phyloP scores from a whole-genome alignment of 129 eudicot genomes.

The Lactuca sativa region DNA sequence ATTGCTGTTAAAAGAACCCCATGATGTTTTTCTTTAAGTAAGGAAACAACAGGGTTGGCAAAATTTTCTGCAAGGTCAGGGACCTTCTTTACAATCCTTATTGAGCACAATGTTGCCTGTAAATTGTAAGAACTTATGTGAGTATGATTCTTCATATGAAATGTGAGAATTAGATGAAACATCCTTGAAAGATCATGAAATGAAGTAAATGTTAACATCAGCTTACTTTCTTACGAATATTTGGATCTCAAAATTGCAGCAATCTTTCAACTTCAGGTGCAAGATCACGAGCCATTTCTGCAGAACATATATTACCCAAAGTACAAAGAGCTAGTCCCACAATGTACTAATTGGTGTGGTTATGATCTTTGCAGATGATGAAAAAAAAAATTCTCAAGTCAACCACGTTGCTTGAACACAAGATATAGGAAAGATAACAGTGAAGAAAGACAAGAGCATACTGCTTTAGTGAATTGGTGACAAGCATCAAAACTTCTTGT shows the following conservation, averaged over 20 bases:
- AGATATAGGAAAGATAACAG: constrained; percentile 10
- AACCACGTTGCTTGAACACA: constrained; percentile 1
- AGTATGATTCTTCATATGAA: constrained; percentile 9
- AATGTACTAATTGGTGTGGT: constrained; percentile 87
- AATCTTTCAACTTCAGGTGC: constrained; percentile 96
- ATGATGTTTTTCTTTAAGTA: constrained; percentile 95
- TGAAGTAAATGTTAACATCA: background rate
- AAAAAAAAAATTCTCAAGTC: constrained; percentile 14
- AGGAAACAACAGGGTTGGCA: constrained; percentile 74
- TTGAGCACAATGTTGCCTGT: constrained; percentile 95
- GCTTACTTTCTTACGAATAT: constrained; percentile 94
- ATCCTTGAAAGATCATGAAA: too few species aligned
- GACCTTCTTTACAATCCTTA: constrained; percentile 91
- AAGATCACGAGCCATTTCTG: constrained; percentile 99
- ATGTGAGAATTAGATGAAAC: background rate
- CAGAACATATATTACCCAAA: constrained; percentile 92
- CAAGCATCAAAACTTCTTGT: constrained; percentile 98
- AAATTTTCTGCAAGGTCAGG: constrained; percentile 94
- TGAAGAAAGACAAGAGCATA: constrained; percentile 40
- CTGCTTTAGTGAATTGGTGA: constrained; percentile 97
- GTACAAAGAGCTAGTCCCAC: constrained; percentile 99
- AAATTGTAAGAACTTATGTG: constrained; percentile 28
- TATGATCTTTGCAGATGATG: constrained; percentile 65
- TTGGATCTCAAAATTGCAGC: constrained; percentile 96
- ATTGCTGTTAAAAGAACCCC: constrained; percentile 86